Evolutionary conservation across 1,284 basidiomycete genomes (phyloP), one percentile per base, ranked within the genome.

Genomic region (Ustilago vetiveriae): DNA sequence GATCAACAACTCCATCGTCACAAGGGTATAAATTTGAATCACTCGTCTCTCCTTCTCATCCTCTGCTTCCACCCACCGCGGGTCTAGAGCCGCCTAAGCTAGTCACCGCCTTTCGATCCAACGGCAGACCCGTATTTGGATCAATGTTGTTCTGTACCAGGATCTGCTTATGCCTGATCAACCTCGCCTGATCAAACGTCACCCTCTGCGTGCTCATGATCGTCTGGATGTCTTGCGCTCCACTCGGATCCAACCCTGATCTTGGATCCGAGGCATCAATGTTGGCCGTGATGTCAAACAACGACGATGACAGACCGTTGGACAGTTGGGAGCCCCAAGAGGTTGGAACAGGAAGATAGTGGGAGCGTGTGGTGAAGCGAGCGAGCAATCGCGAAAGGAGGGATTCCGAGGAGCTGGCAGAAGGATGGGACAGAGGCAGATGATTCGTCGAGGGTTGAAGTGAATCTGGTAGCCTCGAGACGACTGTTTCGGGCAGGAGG

Each of bases 221-320:
- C 1, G 49, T 53, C 23, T 77, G 71, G 5, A 81, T 53, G 32
- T 78, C 75, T 27, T 64, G 52, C n/a, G 72, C 71, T 3, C 76
- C 79, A 0, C 27, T 29, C 16, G 74, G 66, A 38, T 81, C 79
- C 3, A 81, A 52, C 0, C 79, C 79, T 3, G 49, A 50, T 3
- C 79, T 41, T 0, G 66, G 17, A 23, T 81, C 79, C 0, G 58
- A 60, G 13, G 72, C 68, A 11, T 42, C 60, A 9, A 81, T 69
- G 27, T 81, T 81, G 4, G 59, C 57, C n/a, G 71, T 64, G 40
- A 80, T 77, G 50, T 81, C 76, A 27, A 81, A 81, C 1, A 79
- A 53, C 1, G 62, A 44, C 4, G 67, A 72, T 10, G 66, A 56
- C 16, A 81, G 65, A 13, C 78, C 78, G 33, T 49, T 50, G 17